Conservation (phyloP, 805 yeast species). For the Candida nonsorbophila region DNA sequence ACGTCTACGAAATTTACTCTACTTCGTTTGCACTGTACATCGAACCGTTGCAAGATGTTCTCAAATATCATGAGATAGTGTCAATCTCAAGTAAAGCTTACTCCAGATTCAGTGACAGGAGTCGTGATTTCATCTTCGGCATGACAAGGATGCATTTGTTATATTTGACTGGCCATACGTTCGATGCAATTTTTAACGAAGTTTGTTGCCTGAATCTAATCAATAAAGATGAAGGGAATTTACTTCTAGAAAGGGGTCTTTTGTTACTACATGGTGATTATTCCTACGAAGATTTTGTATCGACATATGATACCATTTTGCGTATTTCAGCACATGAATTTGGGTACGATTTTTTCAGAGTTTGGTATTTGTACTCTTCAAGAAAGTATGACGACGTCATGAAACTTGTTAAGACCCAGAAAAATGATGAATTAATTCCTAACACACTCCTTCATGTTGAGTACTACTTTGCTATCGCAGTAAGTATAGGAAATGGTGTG, state of each 20-base stretch:
- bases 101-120: constrained; percentile 3
- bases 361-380: constrained; percentile 7
- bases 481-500: constrained; percentile 8
- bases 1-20: constrained; percentile 38
- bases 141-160: constrained; percentile 10
- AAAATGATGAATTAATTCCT: constrained; percentile 16
- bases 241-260: constrained; percentile 4
- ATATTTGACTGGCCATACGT: constrained; percentile 10
- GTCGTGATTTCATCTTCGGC: constrained; percentile 8
- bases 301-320: background rate
- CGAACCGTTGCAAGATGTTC: constrained; percentile 32
- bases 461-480: constrained; percentile 9
- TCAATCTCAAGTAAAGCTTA: constrained; percentile 10
- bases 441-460: constrained; percentile 16
- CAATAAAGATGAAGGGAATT: constrained; percentile 1
- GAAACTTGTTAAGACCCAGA: constrained; percentile 9
- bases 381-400: constrained; percentile 15
- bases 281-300: constrained; percentile 6
- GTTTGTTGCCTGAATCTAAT: background rate
- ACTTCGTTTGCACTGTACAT: constrained; percentile 35
- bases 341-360: constrained; percentile 5
- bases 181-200: background rate
- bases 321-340: constrained; percentile 7
- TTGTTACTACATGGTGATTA: constrained; percentile 8
- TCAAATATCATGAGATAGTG: constrained; percentile 18